Base-by-base conservation (phyloP, 2,329 filamentous ascomycete species). In the Colletotrichum sp. region DNA sequence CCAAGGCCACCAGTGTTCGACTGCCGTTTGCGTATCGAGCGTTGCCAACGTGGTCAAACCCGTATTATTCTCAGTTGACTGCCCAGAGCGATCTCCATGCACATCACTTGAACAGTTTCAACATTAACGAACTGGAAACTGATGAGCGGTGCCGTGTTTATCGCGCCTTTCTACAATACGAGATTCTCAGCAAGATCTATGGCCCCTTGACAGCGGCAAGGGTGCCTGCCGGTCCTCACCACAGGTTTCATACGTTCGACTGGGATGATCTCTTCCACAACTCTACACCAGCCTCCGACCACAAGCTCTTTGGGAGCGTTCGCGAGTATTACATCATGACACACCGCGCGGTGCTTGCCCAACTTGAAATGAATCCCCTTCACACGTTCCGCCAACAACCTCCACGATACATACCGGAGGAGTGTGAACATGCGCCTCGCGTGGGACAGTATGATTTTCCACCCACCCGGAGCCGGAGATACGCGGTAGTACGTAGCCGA, bases 1-100 rank as follows among this genome's bases (percentile, higher is more conserved):
- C 39, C 39, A 49, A 49, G 39, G 39, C 39, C 18, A 49, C 39
- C 6, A 49, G 39, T 49, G 18, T 0, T 49, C 39, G 39, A n/a
- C 9, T 49, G 39, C 39, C 39, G 18, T 10, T 49, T 6, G 39
- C 39, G 39, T 49, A 49, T n/a, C 39, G 39, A 49, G 10, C 18
- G 8, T 49, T 49, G 39, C 39, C 39, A n/a, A 49, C 5, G 18
- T 49, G 39, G 39, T 49, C 39, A 49, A 3, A 49, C 39, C 39
- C 39, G 1, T 2, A 2, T n/a, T n/a, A n/a, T 49, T 0, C 9
- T n/a, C 8, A 5, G 16, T 0, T 3, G 16, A 0, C 18, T 12
- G 1, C 9, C 3, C 39, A 49, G 39, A 6, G 9, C 1, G 39
- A 12, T n/a, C 18, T 49, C 39, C 18, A 2, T 1, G 0, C 0